phyloP scores from a whole-genome alignment of 768 basidiomycete genomes.

The Pholiota molesta region DNA sequence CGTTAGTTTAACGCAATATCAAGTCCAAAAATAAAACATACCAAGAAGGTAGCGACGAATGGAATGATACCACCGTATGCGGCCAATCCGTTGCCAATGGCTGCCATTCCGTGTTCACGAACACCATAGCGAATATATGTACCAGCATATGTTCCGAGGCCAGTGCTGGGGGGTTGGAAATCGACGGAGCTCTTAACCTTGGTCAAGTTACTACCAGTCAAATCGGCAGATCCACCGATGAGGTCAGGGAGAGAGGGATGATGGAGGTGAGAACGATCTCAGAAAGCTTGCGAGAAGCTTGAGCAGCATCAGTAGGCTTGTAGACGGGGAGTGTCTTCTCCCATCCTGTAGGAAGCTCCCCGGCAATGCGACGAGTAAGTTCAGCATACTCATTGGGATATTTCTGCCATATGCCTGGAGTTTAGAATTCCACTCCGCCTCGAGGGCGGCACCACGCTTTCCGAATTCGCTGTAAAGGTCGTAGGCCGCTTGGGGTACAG shows the following conservation, averaged over 20 bases:
- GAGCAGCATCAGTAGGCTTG: constrained; percentile 80
- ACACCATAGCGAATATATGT: constrained; percentile 97
- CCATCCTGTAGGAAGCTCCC: constrained; percentile 85
- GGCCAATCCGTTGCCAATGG: constrained; percentile 87
- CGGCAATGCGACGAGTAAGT: constrained; percentile 81
- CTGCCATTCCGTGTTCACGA: constrained; percentile 96
- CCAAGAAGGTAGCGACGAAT: constrained; percentile 91
- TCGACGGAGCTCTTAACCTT: constrained; percentile 83
- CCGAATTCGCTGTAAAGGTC: constrained; percentile 67
- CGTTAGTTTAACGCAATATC: constrained; percentile 13
- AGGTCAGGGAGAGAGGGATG: constrained; percentile 78
- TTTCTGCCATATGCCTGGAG: constrained; percentile 72
- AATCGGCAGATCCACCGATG: constrained; percentile 86
- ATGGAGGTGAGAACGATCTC: constrained; percentile 85
- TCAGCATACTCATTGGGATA: constrained; percentile 88
- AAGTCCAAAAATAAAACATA: constrained; percentile 33
- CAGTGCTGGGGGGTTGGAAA: constrained; percentile 90
- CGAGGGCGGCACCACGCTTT: constrained; percentile 72
- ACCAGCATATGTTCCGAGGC: constrained; percentile 82
- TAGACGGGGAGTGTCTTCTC: constrained; percentile 85
- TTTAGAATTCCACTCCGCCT: constrained; percentile 74
- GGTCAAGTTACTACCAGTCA: constrained; percentile 93
- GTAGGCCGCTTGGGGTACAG: constrained; percentile 75
- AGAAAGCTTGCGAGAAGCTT: constrained; percentile 91
- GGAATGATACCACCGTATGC: constrained; percentile 94